Evolutionary conservation across 78 protist genomes (phyloP), one percentile per base, ranked within the genome.

Genomic region (Pelomyxa schiedti): DNA sequence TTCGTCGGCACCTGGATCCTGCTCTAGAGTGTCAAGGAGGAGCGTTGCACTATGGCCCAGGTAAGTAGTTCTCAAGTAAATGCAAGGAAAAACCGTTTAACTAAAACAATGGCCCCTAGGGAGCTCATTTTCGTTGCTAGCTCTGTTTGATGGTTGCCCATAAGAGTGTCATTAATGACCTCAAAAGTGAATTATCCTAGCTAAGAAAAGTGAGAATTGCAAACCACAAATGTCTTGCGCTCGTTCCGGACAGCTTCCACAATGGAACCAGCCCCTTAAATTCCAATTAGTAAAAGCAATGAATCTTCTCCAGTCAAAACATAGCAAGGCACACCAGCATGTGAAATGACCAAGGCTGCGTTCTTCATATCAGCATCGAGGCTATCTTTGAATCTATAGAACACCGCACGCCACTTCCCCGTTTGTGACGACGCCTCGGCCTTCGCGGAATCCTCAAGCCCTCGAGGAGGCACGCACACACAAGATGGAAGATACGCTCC

Each of bases 81-180:
- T n/a, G n/a, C n/a, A n/a, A n/a, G n/a, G n/a, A n/a, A n/a, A n/a
- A n/a, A n/a, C n/a, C n/a, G n/a, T n/a, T n/a, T n/a, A n/a, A n/a
- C n/a, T n/a, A n/a, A n/a, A n/a, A n/a, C n/a, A n/a, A n/a, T n/a
- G n/a, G n/a, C n/a, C n/a, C n/a, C 58, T 4, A 24, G 39, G 3
- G 22, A 8, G 8, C 74, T n/a, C 36, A 72, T 30, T 35, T 75
- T 74, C 39, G 74, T 78, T 9, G 86, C 80, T 52, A 81, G 64
- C 39, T 81, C 86, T 4, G n/a, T 42, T 35, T 81, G 86, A 68
- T 81, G 86, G 71, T 81, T 81, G 41, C 75, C 78, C 86, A 81
- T 81, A 67, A 81, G 64, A 38, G 53, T 75, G 26, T 73, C 72
- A 37, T 81, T 70, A 2, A 73, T 66, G 0, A 81, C 80, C 69